Base-by-base conservation (phyloP, 768 basidiomycete genomes). In the Filobasidium floriforme region DNA sequence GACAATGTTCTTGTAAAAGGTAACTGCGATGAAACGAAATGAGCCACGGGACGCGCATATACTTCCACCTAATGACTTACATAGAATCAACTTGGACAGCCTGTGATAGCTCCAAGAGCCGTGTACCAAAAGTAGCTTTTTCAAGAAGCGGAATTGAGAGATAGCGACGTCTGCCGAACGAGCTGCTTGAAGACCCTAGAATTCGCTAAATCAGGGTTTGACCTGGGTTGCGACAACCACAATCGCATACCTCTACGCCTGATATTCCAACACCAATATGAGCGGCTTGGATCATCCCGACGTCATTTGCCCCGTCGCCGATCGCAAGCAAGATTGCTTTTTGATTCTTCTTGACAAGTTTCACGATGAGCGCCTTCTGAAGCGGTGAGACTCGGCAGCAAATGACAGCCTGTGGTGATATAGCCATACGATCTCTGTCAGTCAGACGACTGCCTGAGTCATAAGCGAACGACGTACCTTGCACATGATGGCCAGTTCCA, bases 101-200 rank as follows among this genome's bases (percentile, higher is more conserved):
- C 96, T 84, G 65, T 90, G 88, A 76, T 99, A 99, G 80, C 94
- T 97, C 96, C 96, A 99, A 1, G 96, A 89, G 5, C 96, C 96
- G 74, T 99, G 96, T 7, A 99, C 96, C 18, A 99, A 86, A 10
- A 99, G 77, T 28, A 98, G 80, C 79, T 99, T 99, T 80, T 92
- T 93, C 70, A 99, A 81, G 80, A 83, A 98, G 24, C 94, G 84
- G 82, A 99, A 99, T 79, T 99, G 94, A 1, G 93, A 94, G 69
- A 99, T 99, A 0, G 96, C 90, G 44, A 99, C 87, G 79, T 99
- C 96, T 15, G 96, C 90, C 40, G 93, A 94, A 55, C 96, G 87
- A 41, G 96, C 96, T 52, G 96, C 96, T 88, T 98, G 96, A 5
- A 99, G 81, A 79, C 96, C 96, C 88, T 92, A 24, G 41, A 40